Evolutionary conservation across 108 stramenopile species (phyloP), one percentile per base, ranked within the genome.

Genomic region (Nitzschia inconspicua): DNA sequence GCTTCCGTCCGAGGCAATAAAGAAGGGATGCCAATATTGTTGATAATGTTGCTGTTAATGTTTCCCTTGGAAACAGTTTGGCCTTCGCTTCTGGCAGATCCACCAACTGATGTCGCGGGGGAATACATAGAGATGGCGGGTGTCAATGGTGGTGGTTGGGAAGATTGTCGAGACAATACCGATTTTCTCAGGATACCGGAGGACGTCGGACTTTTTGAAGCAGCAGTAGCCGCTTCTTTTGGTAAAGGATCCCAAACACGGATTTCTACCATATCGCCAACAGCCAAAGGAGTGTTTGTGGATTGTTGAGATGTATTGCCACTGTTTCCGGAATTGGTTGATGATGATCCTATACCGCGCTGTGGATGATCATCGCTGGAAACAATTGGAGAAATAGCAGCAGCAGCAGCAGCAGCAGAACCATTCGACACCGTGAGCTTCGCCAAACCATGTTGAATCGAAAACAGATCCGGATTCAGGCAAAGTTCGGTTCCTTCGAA

Each of bases 401-500:
- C 34, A 20, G n/a, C 26, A 25, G 10, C 16, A 16, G 6, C 8
- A 19, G 4, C 9, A 3, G 27, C 24, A 28, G 30, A 35, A 8
- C 26, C 42, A 31, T 19, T 9, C 23, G 27, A 11, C n/a, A n/a
- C n/a, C n/a, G n/a, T n/a, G n/a, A n/a, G n/a, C n/a, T n/a, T n/a
- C n/a, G n/a, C n/a, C n/a, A n/a, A n/a, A 2, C 18, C 30, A 3
- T 9, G 25, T 28, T 47, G 39, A 26, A 41, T 30, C 2, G 70
- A 8, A 63, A 93, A 89, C 8, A 93, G 58, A 68, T 93, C 86
- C 20, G 87, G 88, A 80, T 93, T 82, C 24, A 93, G 46, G 16
- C 82, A 85, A 42, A 93, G 60, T 65, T 93, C 91, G 24, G 79
- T 73, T 3, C 86, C 88, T 25, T 88, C 88, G 59, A 89, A 89